Conservation (phyloP, 768 basidiomycete genomes). For the Boletus patriciae region DNA sequence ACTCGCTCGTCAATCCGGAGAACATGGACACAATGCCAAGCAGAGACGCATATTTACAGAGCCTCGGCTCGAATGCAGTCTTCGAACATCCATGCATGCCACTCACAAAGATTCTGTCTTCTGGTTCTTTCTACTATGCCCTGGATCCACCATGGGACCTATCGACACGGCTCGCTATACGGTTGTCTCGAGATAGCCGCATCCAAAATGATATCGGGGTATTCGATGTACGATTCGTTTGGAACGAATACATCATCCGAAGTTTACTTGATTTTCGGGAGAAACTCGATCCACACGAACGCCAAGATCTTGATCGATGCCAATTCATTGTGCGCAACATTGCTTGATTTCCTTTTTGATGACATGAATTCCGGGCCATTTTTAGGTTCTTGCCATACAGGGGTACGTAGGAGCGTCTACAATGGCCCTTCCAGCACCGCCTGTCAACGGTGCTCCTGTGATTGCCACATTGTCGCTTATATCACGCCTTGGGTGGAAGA, state of each 20-base stretch:
- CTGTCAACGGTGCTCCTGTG: constrained; percentile 67
- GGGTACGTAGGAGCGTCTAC: constrained; percentile 87
- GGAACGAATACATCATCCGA: constrained; percentile 90
- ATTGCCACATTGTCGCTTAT: constrained; percentile 79
- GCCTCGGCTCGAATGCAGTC: constrained; percentile 44
- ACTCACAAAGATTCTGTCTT: constrained; percentile 86
- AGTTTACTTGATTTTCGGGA: constrained; percentile 88
- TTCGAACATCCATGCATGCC: constrained; percentile 91
- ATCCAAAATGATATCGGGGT: constrained; percentile 48
- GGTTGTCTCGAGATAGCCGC: constrained; percentile 54
- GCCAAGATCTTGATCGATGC: constrained; percentile 74
- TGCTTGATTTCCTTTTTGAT: constrained; percentile 7
- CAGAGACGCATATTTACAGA: constrained; percentile 47
- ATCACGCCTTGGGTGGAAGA: constrained; percentile 87
- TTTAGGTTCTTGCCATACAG: constrained; percentile 85
- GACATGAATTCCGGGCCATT: constrained; percentile 7
- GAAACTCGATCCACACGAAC: constrained; percentile 65
- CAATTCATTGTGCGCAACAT: constrained; percentile 72
- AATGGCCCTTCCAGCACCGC: constrained; percentile 73
- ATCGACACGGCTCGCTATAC: constrained; percentile 74
- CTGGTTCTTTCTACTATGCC: constrained; percentile 93
- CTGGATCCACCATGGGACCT: constrained; percentile 84
- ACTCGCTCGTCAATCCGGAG: constrained; percentile 59
- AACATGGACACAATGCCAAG: constrained; percentile 44
- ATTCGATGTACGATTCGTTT: constrained; percentile 89